These are phyloP conservation scores for Didymellaceae sp. DNA, from an alignment of 2,329 filamentous ascomycete genomes.

Conservation along the genomic window DNA sequence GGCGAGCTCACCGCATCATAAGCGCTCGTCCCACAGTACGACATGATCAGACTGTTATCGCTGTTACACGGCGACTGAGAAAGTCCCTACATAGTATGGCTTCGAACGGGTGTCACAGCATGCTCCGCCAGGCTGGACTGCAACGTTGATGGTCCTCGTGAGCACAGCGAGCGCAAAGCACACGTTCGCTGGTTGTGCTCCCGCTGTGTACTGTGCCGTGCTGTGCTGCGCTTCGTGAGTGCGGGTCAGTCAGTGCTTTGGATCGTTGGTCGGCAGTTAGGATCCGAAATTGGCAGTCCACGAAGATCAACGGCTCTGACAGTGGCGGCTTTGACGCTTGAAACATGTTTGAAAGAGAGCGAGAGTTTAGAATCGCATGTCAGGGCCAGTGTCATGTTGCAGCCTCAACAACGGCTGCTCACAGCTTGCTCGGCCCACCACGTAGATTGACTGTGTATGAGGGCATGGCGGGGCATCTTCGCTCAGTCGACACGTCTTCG, in stretches of 20 bases:
- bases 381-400: conserved; percentile 7
- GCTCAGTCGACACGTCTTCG: conserved; percentile 20
- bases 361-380: conserved; percentile 19
- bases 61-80: conserved; percentile 24
- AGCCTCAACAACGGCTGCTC: conserved; percentile 21
- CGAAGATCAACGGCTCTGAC: conserved; percentile 18
- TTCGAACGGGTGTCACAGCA: conserved; percentile 16
- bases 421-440: conserved; percentile 17
- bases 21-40: conserved; percentile 16
- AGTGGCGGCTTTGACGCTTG: conserved; percentile 18
- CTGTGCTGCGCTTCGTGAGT: not conserved
- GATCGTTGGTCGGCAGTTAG: conserved; percentile 9
- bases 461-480: conserved; percentile 28
- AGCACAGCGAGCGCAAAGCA: conserved; percentile 15
- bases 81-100: conserved; percentile 14
- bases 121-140: conserved; percentile 12
- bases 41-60: conserved; percentile 3
- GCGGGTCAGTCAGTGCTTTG: conserved; percentile 8
- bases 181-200: conserved; percentile 11
- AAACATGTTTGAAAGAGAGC: conserved; percentile 21
- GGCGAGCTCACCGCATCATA: conserved; percentile 17
- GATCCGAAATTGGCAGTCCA: conserved; percentile 21
- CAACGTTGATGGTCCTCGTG: conserved; percentile 17
- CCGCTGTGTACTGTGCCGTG: conserved; percentile 21
- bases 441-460: conserved; percentile 20